Percentiles rank a stretch among this genome's conserved stretches.
Evolutionary conservation across 2,329 filamentous ascomycete species (phyloP).

Genomic region (Colletotrichum lindemuthianum): DNA sequence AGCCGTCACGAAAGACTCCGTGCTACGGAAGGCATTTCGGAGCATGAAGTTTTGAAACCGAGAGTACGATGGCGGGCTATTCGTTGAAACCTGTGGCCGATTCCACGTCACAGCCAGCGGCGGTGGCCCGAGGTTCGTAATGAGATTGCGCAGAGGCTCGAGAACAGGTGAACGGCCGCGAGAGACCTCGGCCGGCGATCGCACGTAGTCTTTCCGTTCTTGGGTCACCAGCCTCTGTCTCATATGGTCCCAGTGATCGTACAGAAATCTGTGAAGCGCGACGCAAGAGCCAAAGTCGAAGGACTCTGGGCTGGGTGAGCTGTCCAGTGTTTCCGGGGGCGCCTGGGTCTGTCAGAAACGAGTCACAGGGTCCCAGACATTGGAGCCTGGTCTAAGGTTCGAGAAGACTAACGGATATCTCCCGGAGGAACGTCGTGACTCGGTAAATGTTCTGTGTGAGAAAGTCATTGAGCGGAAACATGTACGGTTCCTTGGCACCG

Average conservation of each 20-base stretch:
- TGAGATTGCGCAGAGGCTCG: constrained; percentile 69
- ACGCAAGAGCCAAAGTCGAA: constrained; percentile 79
- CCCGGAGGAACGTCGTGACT: constrained; percentile 73
- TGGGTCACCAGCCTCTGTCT: constrained; percentile 70
- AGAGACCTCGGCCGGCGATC: constrained; percentile 63
- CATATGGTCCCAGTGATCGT: constrained; percentile 78
- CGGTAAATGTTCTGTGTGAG: constrained; percentile 74
- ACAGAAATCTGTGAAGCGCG: constrained; percentile 73
- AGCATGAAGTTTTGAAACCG: constrained; percentile 80
- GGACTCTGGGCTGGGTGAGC: constrained; percentile 55
- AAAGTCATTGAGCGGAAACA: constrained; percentile 77
- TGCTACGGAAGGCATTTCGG: constrained; percentile 72
- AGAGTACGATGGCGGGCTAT: constrained; percentile 72
- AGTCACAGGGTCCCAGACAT: no score
- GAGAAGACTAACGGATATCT: constrained; percentile 68
- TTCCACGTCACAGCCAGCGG: constrained; percentile 77
- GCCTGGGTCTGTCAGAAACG: constrained; percentile 45
- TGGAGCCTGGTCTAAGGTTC: neutral
- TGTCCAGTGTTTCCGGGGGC: constrained; percentile 58
- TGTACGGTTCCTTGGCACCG: constrained; percentile 77
- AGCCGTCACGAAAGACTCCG: constrained; percentile 71
- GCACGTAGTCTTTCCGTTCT: constrained; percentile 66
- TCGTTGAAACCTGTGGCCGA: constrained; percentile 70
- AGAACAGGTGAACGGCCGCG: constrained; percentile 66
- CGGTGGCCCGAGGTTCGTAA: constrained; percentile 73